Percentiles rank a stretch among this genome's conserved stretches.
These are phyloP conservation scores for Conticribra weissflogii DNA, from an alignment of 108 stramenopile genomes.

Conservation along the genomic window DNA sequence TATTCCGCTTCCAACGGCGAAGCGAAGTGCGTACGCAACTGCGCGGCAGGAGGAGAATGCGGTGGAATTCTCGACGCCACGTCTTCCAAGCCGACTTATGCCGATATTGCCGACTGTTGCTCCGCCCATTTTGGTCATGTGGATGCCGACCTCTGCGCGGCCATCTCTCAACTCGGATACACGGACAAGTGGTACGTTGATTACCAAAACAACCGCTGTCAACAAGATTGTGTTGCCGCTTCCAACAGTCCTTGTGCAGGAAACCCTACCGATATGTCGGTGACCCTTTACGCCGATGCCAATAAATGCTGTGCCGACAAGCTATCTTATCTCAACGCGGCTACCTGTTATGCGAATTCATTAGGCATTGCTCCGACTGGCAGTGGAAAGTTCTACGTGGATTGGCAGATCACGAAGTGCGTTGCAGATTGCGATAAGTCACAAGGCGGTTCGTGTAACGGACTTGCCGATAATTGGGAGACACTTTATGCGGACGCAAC, in stretches of 20 bases:
- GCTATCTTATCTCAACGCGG: not conserved
- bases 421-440: not conserved
- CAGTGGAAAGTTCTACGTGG: too few relatives aligned
- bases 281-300: too few relatives aligned
- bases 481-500: not conserved
- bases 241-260: too few relatives aligned
- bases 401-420: too few relatives aligned
- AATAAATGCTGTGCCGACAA: not conserved
- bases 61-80: not conserved
- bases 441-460: not conserved
- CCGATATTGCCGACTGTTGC: constrained; percentile 11
- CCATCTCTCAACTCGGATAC: not conserved
- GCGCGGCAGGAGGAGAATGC: not conserved
- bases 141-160: constrained; percentile 4
- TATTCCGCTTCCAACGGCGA: constrained; percentile 20
- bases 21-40: too few relatives aligned
- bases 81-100: not conserved
- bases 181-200: not conserved
- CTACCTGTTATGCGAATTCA: not conserved
- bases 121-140: not conserved
- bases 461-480: not conserved
- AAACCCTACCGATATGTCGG: too few relatives aligned
- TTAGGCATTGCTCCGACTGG: not conserved
- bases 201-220: not conserved
- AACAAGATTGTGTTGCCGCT: not conserved